Conservation (phyloP, 1,284 basidiomycete species). For the Boletellus deceptivus region DNA sequence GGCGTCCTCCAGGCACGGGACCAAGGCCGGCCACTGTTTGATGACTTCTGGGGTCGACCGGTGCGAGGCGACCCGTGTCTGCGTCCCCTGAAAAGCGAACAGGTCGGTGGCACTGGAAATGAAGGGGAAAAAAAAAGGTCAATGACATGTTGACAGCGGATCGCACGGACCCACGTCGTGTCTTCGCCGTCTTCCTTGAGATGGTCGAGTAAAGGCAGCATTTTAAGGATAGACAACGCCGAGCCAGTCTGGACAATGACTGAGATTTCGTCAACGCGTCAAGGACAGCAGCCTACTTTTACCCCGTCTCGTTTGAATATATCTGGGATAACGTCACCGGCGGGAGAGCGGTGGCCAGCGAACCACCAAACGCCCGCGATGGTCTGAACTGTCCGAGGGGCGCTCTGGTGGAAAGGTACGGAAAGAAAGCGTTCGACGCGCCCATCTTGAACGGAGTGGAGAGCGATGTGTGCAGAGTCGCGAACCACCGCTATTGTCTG, state of each 20-base stretch:
- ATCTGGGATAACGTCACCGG: slow-evolving; percentile 57
- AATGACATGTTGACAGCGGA: slow-evolving; percentile 3
- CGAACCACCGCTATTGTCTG: slow-evolving; percentile 72
- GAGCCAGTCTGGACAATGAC: slow-evolving; percentile 60
- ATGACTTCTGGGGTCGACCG: slow-evolving; percentile 54
- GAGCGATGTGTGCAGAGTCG: slow-evolving; percentile 60
- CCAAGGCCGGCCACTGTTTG: slow-evolving; percentile 64
- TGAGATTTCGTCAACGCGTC: slow-evolving; percentile 4
- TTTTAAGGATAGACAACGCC: slow-evolving; percentile 64
- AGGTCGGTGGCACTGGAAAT: slow-evolving; percentile 62
- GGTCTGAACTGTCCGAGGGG: slow-evolving; percentile 15
- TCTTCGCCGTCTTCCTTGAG: slow-evolving; percentile 62
- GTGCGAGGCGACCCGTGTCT: slow-evolving; percentile 45
- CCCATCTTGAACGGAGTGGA: slow-evolving; percentile 78
- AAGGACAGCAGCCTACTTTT: slow-evolving; percentile 47
- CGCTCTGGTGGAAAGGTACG: slow-evolving; percentile 28
- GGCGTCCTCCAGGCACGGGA: slow-evolving; percentile 51
- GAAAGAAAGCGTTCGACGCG: slow-evolving; percentile 47
- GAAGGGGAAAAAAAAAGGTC: slow-evolving; percentile 2
- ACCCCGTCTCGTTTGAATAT: slow-evolving; percentile 67
- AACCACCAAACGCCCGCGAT: slow-evolving; percentile 72
- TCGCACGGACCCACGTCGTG: slow-evolving; percentile 48
- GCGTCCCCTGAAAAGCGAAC: slow-evolving; percentile 72
- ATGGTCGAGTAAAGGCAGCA: slow-evolving; percentile 66
- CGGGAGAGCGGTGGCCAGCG: slow-evolving; percentile 42